phyloP scores from a whole-genome alignment of 208 protist genomes.

The Endotrypanum monterogeii region DNA sequence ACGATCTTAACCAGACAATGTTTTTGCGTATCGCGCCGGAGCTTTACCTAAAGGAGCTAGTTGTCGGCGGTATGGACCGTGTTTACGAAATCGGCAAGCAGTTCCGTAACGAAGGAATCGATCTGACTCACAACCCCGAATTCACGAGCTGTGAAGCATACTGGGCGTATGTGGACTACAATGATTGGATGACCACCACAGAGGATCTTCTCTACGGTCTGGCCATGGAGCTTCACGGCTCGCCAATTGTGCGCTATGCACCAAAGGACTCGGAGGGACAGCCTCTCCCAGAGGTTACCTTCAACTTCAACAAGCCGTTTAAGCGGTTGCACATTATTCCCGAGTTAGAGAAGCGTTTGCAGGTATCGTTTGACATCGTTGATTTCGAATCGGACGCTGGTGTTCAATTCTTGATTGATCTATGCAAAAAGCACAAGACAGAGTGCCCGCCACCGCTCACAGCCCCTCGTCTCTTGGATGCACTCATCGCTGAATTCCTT shows the following conservation, averaged over 20 bases:
- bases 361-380: constrained; percentile 81
- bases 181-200: constrained; percentile 98
- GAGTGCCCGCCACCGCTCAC: constrained; percentile 96
- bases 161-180: constrained; percentile 99
- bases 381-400: constrained; percentile 79
- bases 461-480: constrained; percentile 97
- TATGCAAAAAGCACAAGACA: constrained; percentile 92
- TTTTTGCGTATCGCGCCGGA: constrained; percentile 99
- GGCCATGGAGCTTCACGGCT: constrained; percentile 95
- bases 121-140: constrained; percentile 99
- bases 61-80: constrained; percentile 99
- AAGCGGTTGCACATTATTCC: constrained; percentile 96
- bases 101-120: constrained; percentile 99
- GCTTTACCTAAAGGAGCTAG: constrained; percentile 99
- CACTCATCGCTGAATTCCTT: constrained; percentile 96
- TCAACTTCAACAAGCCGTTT: constrained; percentile 99
- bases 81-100: constrained; percentile 99
- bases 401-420: constrained; percentile 87
- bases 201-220: constrained; percentile 96
- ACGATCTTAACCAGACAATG: constrained; percentile 98
- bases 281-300: constrained; percentile 77
- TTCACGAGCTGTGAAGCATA: constrained; percentile 99
- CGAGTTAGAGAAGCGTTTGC: constrained; percentile 93
- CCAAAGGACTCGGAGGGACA: constrained; percentile 89
- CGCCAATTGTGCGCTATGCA: constrained; percentile 95